Evolutionary conservation across 1,284 basidiomycete genomes (phyloP).

Genomic region (Vanrija pseudolonga): DNA sequence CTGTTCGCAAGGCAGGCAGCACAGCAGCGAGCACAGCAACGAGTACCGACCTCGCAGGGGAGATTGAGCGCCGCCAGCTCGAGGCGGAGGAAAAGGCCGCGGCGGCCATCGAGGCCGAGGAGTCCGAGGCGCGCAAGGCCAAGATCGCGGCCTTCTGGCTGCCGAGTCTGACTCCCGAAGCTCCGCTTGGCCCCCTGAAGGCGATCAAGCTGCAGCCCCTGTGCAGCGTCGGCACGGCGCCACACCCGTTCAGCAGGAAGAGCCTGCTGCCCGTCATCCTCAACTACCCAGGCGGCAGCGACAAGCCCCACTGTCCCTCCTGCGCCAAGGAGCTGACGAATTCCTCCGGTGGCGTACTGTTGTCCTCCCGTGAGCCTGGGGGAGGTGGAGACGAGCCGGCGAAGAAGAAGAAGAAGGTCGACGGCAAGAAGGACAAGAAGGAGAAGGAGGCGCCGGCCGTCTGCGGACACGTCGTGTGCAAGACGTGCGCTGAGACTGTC

Average conservation of each 20-base stretch:
- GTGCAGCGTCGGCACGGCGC: slow-evolving; percentile 69
- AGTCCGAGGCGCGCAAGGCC: slow-evolving; percentile 67
- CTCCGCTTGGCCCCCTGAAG: slow-evolving; percentile 60
- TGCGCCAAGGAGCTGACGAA: slow-evolving; percentile 84
- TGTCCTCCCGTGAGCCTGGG: slow-evolving; percentile 19
- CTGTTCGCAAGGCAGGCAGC: slow-evolving; percentile 4
- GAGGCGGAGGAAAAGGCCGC: slow-evolving; percentile 83
- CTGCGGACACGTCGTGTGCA: slow-evolving; percentile 82
- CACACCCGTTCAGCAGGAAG: slow-evolving; percentile 61
- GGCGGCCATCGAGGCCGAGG: slow-evolving; percentile 74
- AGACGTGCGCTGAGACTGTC: slow-evolving; percentile 77
- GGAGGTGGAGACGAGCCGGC: slow-evolving; percentile 1
- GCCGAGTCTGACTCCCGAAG: slow-evolving; percentile 76
- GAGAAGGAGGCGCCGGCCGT: slow-evolving; percentile 34
- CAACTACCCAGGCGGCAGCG: slow-evolving; percentile 52
- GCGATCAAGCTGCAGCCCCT: slow-evolving; percentile 80
- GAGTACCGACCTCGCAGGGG: slow-evolving; percentile 3
- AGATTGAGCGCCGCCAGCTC: slow-evolving; percentile 62
- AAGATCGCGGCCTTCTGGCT: slow-evolving; percentile 96
- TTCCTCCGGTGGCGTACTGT: slow-evolving; percentile 65
- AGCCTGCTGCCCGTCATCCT: slow-evolving; percentile 71
- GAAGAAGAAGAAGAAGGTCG: slow-evolving; percentile 33
- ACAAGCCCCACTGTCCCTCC: slow-evolving; percentile 72
- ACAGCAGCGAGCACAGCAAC: no score
- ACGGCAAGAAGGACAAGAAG: slow-evolving; percentile 37